These are phyloP conservation scores for Quillaja saponaria DNA, from an alignment of 306 rosid genomes.

Conservation along the genomic window DNA sequence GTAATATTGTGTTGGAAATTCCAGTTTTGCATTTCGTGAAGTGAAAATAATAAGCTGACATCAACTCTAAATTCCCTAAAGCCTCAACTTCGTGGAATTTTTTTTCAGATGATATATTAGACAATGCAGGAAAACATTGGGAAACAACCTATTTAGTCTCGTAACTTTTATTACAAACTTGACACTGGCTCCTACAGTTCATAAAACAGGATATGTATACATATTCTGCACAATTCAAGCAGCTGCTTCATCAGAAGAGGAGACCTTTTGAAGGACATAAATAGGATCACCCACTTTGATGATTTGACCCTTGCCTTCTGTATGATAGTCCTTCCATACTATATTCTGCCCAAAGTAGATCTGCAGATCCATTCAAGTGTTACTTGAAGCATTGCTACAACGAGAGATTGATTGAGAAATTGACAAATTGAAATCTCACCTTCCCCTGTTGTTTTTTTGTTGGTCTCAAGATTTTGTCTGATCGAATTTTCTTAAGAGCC, in stretches of 20 bases:
- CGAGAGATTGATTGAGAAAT: constrained; percentile 13
- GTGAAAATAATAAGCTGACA: no score
- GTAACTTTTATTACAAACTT: no score
- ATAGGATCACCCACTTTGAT: constrained; percentile 67
- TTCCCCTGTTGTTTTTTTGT: constrained; percentile 49
- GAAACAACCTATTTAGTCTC: no score
- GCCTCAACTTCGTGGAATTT: no score
- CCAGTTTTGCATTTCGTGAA: no score
- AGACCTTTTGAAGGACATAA: constrained; percentile 47
- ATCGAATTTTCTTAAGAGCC: constrained; percentile 56
- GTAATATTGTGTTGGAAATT: no score
- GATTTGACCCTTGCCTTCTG: constrained; percentile 45
- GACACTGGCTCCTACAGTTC: no score
- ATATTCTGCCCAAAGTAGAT: constrained; percentile 81
- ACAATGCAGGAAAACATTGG: no score
- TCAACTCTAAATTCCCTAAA: no score
- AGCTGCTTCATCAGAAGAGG: constrained; percentile 63
- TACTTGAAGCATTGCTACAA: constrained; percentile 23
- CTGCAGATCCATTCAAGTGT: constrained; percentile 42
- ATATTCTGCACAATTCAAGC: constrained; percentile 46
- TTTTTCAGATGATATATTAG: no score
- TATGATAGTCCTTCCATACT: constrained; percentile 53
- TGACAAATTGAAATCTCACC: constrained; percentile 44
- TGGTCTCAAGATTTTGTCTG: constrained; percentile 69
- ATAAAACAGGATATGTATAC: no score